Conservation (phyloP, 805 yeast genomes). For the Brettanomyces naardenensis region DNA sequence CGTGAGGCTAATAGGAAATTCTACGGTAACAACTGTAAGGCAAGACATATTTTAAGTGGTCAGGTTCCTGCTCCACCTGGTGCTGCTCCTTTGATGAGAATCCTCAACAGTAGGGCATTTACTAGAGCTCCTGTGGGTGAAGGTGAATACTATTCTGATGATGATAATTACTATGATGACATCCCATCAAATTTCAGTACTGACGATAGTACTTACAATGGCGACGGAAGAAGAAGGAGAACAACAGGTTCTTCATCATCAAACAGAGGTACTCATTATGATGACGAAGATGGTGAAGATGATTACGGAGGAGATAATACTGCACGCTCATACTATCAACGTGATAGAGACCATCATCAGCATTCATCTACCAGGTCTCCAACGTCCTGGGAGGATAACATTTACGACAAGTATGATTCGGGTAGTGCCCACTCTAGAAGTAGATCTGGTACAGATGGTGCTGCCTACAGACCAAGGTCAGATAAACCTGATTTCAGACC, state of each 20-base stretch:
- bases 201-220: slow-evolving; percentile 36
- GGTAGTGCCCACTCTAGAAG: slow-evolving; percentile 19
- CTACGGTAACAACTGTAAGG: slow-evolving; percentile 83
- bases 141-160: slow-evolving; percentile 42
- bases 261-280: slow-evolving; percentile 18
- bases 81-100: slow-evolving; percentile 78
- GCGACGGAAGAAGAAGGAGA: slow-evolving; percentile 10
- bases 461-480: slow-evolving; percentile 25
- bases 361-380: background rate
- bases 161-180: slow-evolving; percentile 68
- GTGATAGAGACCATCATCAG: slow-evolving; percentile 2
- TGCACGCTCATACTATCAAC: slow-evolving; percentile 19
- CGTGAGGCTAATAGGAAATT: slow-evolving; percentile 95
- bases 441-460: slow-evolving; percentile 19
- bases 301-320: slow-evolving; percentile 35
- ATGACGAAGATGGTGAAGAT: slow-evolving; percentile 25
- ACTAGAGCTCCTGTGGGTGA: slow-evolving; percentile 33
- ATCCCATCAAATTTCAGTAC: slow-evolving; percentile 63
- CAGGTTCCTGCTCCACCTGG: slow-evolving; percentile 90
- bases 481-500: slow-evolving; percentile 29
- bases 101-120: slow-evolving; percentile 81
- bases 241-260: background rate
- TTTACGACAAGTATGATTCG: slow-evolving; percentile 48
- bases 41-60: slow-evolving; percentile 78
- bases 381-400: slow-evolving; percentile 82